Evolutionary conservation across 1,284 basidiomycete species (phyloP).

Genomic region (Pyrrhoderma lamaoense): DNA sequence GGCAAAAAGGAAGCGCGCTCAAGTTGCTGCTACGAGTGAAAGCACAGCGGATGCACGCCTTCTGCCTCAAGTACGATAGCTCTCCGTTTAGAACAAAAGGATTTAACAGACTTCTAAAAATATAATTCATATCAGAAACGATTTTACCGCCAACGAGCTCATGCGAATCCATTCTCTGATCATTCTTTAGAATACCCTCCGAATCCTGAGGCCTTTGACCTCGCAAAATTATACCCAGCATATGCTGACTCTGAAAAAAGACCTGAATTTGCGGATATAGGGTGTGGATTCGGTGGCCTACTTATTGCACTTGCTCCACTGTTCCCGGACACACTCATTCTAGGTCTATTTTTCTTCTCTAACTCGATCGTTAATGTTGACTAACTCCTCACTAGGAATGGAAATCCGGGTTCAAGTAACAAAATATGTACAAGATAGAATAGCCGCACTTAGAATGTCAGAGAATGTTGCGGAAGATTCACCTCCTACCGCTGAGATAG

Average conservation of each 20-base stretch:
- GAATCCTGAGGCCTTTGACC: constrained; percentile 77
- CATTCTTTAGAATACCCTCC: constrained; percentile 87
- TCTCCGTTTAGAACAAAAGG: neutral
- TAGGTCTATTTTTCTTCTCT: constrained; percentile 54
- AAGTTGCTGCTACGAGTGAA: neutral
- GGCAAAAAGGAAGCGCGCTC: constrained; percentile 7
- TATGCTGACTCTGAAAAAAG: constrained; percentile 50
- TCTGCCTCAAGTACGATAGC: constrained; percentile 9
- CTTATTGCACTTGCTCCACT: constrained; percentile 85
- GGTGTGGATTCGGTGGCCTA: constrained; percentile 96
- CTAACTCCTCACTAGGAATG: constrained; percentile 55
- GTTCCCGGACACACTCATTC: constrained; percentile 89
- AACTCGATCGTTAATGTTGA: neutral
- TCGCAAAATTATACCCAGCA: constrained; percentile 80
- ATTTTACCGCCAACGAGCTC: constrained; percentile 94
- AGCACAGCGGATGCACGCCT: constrained; percentile 4
- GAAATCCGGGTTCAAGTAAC: constrained; percentile 97
- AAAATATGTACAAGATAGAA: constrained; percentile 93
- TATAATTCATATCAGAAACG: constrained; percentile 60
- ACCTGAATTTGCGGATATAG: constrained; percentile 95
- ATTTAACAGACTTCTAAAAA: neutral
- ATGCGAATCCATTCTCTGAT: constrained; percentile 98
- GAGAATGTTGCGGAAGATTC: constrained; percentile 24
- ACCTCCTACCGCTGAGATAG: constrained; percentile 15
- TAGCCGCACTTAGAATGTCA: constrained; percentile 74